A percentile compares a stretch with the other conserved stretches of the same genome.
These are phyloP conservation scores for Fusarium cicatricum DNA, from an alignment of 2,329 filamentous ascomycete genomes.

Conservation along the genomic window DNA sequence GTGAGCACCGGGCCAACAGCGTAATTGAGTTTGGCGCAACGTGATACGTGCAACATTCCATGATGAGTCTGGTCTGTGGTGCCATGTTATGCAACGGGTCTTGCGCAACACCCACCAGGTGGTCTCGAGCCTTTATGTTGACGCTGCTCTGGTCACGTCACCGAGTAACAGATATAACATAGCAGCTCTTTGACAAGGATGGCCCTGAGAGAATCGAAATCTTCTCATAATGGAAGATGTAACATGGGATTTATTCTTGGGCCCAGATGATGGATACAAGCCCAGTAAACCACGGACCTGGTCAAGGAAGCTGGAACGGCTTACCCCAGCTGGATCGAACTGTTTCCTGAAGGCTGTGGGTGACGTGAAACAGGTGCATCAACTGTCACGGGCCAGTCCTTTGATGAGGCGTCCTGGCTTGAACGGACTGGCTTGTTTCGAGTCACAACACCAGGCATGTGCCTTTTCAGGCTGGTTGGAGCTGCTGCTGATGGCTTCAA, in stretches of 20 bases:
- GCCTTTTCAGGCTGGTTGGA: neutral
- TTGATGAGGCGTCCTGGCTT: slow-evolving; percentile 2
- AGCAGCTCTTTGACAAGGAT: neutral
- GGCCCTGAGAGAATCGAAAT: neutral
- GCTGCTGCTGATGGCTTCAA: slow-evolving; percentile 13
- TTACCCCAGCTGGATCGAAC: neutral
- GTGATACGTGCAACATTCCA: neutral
- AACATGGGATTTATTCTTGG: slow-evolving; percentile 1
- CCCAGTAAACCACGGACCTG: slow-evolving; percentile 3
- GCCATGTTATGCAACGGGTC: neutral
- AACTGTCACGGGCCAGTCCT: neutral
- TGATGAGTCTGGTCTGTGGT: neutral
- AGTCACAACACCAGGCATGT: slow-evolving; percentile 12
- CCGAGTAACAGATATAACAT: neutral
- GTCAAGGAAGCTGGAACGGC: slow-evolving; percentile 29
- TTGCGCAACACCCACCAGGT: neutral
- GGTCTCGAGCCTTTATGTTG: neutral
- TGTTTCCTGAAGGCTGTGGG: neutral
- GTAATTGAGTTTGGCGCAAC: slow-evolving; percentile 3
- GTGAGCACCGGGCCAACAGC: neutral
- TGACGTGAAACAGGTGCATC: neutral
- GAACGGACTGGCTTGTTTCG: slow-evolving; percentile 13
- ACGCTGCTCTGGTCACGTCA: neutral
- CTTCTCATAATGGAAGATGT: neutral
- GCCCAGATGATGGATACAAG: neutral